Base-by-base conservation (phyloP, 2,329 filamentous ascomycete genomes). In the Arthrobotrys iridis region DNA sequence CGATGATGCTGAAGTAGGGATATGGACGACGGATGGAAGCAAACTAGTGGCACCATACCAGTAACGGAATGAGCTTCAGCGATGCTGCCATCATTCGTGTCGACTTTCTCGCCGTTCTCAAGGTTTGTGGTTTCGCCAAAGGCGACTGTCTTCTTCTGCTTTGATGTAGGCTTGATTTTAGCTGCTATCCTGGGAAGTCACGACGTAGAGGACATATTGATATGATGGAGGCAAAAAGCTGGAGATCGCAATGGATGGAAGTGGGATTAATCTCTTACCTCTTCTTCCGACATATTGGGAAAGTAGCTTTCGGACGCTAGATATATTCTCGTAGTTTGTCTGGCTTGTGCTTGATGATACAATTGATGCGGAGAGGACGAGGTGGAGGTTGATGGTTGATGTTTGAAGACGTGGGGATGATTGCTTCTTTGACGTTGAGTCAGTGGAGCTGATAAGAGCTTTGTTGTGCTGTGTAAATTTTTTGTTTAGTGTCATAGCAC, bases 361-460 rank as follows among this genome's bases (percentile, higher is more conserved):
- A 75, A 75, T 75, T 58, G 63, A 59, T 33, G 50, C 6, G 13
- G 46, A 40, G 33, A 41, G 33, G 48, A 40, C 41, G 18, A 18
- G 33, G 30, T 40, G 10, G 57, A 4, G 8, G 41, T 62, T 11
- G 43, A 55, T 46, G 28, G 20, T 13, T 26, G 3, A 26, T 24
- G 55, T 18, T 35, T 35, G 22, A 37, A 22, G 37, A 35, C n/a
- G 13, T 35, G 37, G 37, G 35, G 22, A n/a, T n/a, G 20, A 22
- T 60, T 40, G 28, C 18, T 30, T 60, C 43, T 48, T 59, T 62
- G 65, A 45, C 55, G 63, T 75, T 75, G 71, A 75, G 71, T 75
- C 71, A 75, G 43, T 68, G 37, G 55, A 66, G 70, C 70, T 68
- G 71, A 75, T 75, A 75, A 75, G 71, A 66, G 55, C 63, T 75